Conservation (phyloP, 495 filamentous ascomycete genomes). For the Xylaria nigripes region DNA sequence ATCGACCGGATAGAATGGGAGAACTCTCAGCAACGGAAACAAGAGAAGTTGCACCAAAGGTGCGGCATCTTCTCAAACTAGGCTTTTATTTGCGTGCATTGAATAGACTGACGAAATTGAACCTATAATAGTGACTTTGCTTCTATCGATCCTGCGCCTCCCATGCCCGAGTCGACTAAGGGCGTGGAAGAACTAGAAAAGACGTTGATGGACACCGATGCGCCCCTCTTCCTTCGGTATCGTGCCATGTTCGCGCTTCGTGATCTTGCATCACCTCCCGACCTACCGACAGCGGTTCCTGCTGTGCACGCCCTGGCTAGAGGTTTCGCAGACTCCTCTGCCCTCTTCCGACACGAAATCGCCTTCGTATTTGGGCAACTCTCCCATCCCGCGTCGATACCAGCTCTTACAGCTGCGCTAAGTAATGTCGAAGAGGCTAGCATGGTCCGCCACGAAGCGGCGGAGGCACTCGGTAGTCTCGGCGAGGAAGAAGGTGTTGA, state of each 20-base stretch:
- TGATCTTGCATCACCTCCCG: constrained; percentile 85
- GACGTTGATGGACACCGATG: constrained; percentile 65
- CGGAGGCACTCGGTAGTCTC: constrained; percentile 92
- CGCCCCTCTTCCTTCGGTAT: constrained; percentile 86
- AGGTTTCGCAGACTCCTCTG: constrained; percentile 77
- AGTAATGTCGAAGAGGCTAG: constrained; percentile 72
- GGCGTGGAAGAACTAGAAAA: constrained; percentile 69
- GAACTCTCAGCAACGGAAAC: constrained; percentile 59
- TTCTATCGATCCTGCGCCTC: constrained; percentile 91
- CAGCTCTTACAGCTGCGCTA: constrained; percentile 69
- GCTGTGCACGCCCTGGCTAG: constrained; percentile 79
- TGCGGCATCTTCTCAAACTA: constrained; percentile 28
- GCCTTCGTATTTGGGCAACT: constrained; percentile 98
- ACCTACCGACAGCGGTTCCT: constrained; percentile 75
- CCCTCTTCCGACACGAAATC: constrained; percentile 96
- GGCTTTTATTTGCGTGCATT: constrained; percentile 5
- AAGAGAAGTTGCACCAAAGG: constrained; percentile 73
- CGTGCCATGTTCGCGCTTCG: constrained; percentile 95
- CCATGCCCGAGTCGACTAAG: constrained; percentile 55
- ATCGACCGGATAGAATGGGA: constrained; percentile 93
- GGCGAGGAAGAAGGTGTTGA: constrained; percentile 92
- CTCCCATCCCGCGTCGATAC: constrained; percentile 90
- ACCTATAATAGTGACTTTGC: constrained; percentile 68
- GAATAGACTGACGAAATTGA: constrained; percentile 8
- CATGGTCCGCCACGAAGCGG: constrained; percentile 97